phyloP scores from a whole-genome alignment of 441 rosid genomes.

The Omphalea diandra region DNA sequence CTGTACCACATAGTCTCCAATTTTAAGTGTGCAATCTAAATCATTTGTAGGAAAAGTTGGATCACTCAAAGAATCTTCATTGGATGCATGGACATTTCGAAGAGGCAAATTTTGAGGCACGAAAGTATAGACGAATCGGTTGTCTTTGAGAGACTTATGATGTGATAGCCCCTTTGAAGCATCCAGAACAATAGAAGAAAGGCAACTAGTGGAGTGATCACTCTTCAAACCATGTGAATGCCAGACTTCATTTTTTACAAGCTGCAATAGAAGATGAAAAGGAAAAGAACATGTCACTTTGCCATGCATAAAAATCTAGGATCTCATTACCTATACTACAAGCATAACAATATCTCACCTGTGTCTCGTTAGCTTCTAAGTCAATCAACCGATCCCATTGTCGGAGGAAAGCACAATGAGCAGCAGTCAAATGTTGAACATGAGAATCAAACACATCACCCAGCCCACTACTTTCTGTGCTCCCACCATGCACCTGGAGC shows the following conservation, averaged over 20 bases:
- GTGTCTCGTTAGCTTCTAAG: conserved; percentile 88
- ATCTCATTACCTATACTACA: not conserved
- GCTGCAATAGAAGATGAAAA: conserved; percentile 45
- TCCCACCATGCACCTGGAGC: conserved; percentile 91
- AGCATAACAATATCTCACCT: conserved; percentile 41
- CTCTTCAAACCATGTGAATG: conserved; percentile 44
- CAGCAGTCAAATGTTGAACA: conserved; percentile 66
- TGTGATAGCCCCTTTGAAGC: conserved; percentile 44
- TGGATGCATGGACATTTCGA: conserved; percentile 31
- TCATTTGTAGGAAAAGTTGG: conserved; percentile 39
- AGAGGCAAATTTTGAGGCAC: conserved; percentile 45
- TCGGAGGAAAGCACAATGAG: conserved; percentile 61
- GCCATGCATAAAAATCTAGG: not conserved
- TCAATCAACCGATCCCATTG: conserved; percentile 88
- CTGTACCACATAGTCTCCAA: conserved; percentile 90
- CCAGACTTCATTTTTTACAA: conserved; percentile 58
- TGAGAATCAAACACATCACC: conserved; percentile 71
- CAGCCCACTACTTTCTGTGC: conserved; percentile 67
- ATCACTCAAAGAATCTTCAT: conserved; percentile 35
- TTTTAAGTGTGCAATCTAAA: conserved; percentile 62
- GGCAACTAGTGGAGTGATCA: conserved; percentile 43
- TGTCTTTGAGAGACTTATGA: conserved; percentile 47
- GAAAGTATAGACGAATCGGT: conserved; percentile 71
- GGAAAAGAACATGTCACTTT: conserved; percentile 11
- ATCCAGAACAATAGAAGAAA: conserved; percentile 84